A percentile compares a stretch with the other conserved stretches of the same genome.
Conservation (phyloP, 192 early-diverging fungal genomes). For the Coemansia sp. region DNA sequence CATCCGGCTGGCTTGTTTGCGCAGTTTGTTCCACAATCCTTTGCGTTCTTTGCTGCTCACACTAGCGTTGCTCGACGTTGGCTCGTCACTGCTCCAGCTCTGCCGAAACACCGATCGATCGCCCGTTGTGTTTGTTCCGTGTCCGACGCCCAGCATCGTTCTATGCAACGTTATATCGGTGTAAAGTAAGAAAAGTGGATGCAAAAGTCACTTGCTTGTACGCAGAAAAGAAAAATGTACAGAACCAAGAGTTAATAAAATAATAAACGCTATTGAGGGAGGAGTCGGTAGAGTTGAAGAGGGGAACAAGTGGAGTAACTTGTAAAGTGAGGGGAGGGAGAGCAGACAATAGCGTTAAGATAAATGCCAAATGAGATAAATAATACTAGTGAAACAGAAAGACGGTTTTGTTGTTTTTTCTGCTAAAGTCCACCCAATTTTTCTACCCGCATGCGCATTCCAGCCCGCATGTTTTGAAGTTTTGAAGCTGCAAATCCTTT, state of each 20-base stretch:
- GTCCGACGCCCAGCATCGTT: conserved; percentile 34
- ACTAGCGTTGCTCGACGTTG: conserved; percentile 38
- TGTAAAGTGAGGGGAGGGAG: neutral
- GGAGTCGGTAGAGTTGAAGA: neutral
- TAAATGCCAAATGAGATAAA: neutral
- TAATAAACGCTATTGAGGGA: neutral
- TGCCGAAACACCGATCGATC: conserved; percentile 24
- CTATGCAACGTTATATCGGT: neutral
- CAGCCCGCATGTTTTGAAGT: neutral
- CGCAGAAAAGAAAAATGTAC: too few relatives aligned
- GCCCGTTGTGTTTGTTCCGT: neutral
- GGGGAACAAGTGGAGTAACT: too few relatives aligned
- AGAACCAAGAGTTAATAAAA: too few relatives aligned
- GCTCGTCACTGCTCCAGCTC: conserved; percentile 56
- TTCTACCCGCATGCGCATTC: neutral
- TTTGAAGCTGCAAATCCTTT: neutral
- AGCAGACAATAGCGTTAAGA: neutral
- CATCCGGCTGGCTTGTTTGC: conserved; percentile 37
- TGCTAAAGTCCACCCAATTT: neutral
- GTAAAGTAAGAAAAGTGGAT: too few relatives aligned
- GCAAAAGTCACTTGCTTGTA: too few relatives aligned
- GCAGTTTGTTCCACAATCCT: conserved; percentile 46
- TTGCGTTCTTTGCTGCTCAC: conserved; percentile 25
- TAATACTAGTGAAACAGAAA: conserved; percentile 1
- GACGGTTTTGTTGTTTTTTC: conserved; percentile 1